phyloP scores from a whole-genome alignment of 2,329 filamentous ascomycete species.

The Exophiala mesophila region DNA sequence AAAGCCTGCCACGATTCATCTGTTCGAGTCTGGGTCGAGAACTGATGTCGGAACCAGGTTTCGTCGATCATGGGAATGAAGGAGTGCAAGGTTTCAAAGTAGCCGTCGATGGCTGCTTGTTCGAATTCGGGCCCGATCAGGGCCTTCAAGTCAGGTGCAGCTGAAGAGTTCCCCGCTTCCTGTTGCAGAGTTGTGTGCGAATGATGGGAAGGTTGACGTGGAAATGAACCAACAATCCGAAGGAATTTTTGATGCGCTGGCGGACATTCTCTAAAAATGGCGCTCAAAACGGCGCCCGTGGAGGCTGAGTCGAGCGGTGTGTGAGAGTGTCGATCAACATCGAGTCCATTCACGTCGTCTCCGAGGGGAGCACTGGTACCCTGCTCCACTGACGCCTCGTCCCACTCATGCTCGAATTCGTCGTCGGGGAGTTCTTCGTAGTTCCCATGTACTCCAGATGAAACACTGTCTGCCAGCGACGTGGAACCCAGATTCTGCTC shows the following conservation, averaged over 20 bases:
- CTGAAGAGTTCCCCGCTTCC: neutral
- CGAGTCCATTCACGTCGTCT: neutral
- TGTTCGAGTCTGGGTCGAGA: conserved; percentile 56
- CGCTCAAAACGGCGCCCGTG: too few species aligned
- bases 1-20: conserved; percentile 67
- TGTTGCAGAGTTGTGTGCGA: neutral
- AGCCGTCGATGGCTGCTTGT: conserved; percentile 52
- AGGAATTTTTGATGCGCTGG: too few species aligned
- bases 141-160: too few species aligned
- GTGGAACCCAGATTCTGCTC: neutral
- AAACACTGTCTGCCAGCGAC: neutral
- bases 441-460: neutral
- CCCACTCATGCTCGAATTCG: neutral
- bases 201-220: too few species aligned
- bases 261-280: too few species aligned
- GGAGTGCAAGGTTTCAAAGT: conserved; percentile 66
- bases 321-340: neutral
- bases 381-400: neutral
- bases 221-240: too few species aligned
- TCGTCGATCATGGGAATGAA: conserved; percentile 71
- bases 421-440: neutral
- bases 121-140: too few species aligned
- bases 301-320: too few species aligned
- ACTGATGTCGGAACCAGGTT: conserved; percentile 60
- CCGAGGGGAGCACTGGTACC: neutral